phyloP scores from a whole-genome alignment of 2,329 filamentous ascomycete genomes.

The Verticillium zaregamsianum region DNA sequence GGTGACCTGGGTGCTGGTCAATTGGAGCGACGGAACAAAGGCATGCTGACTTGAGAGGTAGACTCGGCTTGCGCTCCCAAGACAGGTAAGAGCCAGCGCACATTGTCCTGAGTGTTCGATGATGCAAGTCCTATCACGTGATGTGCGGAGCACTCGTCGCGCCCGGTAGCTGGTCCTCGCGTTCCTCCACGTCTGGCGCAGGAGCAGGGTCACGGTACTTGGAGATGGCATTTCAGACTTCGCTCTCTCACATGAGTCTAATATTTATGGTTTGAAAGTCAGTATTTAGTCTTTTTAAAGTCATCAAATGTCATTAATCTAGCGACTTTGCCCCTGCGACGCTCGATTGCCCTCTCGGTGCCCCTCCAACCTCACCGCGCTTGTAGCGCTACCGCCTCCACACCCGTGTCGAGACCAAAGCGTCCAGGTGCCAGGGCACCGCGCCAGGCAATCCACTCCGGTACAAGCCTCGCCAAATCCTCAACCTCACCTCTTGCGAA shows the following conservation, averaged over 20 bases:
- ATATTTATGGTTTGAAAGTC: no score
- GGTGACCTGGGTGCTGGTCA: neutral
- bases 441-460: conserved; percentile 4
- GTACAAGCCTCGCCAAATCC: conserved; percentile 34
- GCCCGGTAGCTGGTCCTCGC: neutral
- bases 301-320: no score
- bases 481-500: conserved; percentile 54
- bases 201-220: neutral
- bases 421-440: neutral
- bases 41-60: neutral
- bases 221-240: neutral
- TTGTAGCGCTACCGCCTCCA: neutral
- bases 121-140: neutral
- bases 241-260: neutral
- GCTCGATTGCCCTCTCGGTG: neutral
- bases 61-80: neutral
- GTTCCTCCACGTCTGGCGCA: neutral
- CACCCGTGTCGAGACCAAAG: neutral
- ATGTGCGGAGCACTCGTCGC: neutral
- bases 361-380: neutral
- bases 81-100: neutral
- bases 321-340: neutral
- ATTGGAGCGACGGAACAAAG: neutral
- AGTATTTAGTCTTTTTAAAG: no score
- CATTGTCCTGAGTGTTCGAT: neutral